A percentile compares a stretch with the other conserved stretches of the same genome.
Evolutionary conservation across 192 early-diverging fungal genomes (phyloP).

Genomic region (Linnemannia hyalina): DNA sequence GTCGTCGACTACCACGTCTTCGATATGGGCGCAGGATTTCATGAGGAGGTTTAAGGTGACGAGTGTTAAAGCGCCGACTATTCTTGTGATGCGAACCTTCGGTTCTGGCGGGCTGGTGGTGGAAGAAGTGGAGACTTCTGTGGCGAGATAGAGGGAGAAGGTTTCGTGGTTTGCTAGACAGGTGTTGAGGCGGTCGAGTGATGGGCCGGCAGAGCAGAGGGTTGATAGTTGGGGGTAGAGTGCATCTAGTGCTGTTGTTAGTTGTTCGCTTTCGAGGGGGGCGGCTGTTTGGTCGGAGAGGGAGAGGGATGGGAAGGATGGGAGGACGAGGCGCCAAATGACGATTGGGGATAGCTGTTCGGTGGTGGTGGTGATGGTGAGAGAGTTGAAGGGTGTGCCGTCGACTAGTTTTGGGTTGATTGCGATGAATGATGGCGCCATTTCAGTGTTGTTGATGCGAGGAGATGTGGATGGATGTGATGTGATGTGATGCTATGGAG

Average conservation of each 20-base stretch:
- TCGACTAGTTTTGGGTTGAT: slow-evolving; percentile 21
- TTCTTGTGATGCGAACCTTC: slow-evolving; percentile 6
- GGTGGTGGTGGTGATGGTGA: neutral
- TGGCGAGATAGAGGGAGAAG: slow-evolving; percentile 42
- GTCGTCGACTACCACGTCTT: slow-evolving; percentile 59
- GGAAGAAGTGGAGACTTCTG: neutral
- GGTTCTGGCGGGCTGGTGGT: neutral
- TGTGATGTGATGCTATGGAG: neutral
- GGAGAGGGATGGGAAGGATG: neutral
- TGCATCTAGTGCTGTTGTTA: slow-evolving; percentile 10
- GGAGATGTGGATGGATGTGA: neutral
- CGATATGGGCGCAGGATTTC: slow-evolving; percentile 63
- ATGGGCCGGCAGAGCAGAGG: slow-evolving; percentile 12
- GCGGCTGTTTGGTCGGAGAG: neutral
- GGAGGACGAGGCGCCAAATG: slow-evolving; percentile 34
- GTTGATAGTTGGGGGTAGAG: slow-evolving; percentile 47
- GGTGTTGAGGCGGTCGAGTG: slow-evolving; percentile 6
- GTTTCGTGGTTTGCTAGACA: slow-evolving; percentile 31
- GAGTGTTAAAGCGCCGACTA: slow-evolving; percentile 59
- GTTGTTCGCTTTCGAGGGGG: neutral
- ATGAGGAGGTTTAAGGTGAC: slow-evolving; percentile 49
- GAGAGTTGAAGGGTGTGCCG: neutral
- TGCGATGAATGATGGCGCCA: slow-evolving; percentile 10
- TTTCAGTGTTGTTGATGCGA: neutral
- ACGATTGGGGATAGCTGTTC: neutral